Conservation (phyloP, 371 early-diverging fungal genomes). For the Mucor circinelloides region DNA sequence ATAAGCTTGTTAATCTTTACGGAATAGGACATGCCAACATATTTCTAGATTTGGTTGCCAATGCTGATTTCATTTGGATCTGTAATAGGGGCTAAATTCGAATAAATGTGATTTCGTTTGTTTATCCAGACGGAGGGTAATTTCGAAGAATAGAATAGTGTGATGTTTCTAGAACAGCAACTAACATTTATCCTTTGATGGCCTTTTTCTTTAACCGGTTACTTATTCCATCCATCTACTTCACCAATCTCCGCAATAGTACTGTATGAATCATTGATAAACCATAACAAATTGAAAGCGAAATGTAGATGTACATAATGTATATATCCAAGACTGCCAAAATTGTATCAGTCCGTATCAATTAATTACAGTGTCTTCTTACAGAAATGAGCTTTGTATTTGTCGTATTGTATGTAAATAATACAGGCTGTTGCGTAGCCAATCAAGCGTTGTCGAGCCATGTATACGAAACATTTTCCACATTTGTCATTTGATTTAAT, state of each 20-base stretch:
- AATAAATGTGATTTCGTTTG: neutral
- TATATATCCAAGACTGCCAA: neutral
- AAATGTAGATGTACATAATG: neutral
- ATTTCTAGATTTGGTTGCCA: too few relatives aligned
- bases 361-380: too few relatives aligned
- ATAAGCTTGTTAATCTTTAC: too few relatives aligned
- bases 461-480: neutral
- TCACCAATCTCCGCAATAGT: neutral
- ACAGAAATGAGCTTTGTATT: too few relatives aligned
- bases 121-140: too few relatives aligned
- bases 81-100: neutral
- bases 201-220: neutral
- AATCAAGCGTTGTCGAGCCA: neutral
- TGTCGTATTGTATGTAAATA: too few relatives aligned
- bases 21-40: too few relatives aligned
- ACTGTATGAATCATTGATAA: neutral
- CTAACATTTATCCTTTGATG: neutral
- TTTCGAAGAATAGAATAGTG: too few relatives aligned
- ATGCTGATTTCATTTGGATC: neutral
- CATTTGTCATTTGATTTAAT: neutral
- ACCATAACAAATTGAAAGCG: neutral
- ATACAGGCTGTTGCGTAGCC: neutral
- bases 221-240: neutral
- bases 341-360: neutral
- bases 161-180: neutral